Evolutionary conservation across 2,329 filamentous ascomycete genomes (phyloP).

Genomic region (Alternaria metachromatica): DNA sequence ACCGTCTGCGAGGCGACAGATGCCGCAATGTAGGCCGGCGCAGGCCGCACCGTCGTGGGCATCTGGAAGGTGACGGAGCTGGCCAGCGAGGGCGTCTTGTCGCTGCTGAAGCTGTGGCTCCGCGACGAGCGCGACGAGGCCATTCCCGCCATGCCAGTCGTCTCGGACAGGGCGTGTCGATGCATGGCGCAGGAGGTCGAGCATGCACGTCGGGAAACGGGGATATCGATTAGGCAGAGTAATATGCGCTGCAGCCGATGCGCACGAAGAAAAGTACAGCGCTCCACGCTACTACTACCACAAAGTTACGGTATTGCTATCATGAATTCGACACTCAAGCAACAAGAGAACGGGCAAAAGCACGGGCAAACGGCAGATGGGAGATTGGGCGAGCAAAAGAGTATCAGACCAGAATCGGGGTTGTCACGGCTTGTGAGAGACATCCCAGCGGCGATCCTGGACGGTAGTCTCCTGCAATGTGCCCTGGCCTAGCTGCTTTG

Average conservation of each 20-base stretch:
- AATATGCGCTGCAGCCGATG: slow-evolving; percentile 18
- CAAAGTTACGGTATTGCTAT: not conserved
- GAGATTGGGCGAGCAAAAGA: slow-evolving; percentile 9
- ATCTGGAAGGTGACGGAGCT: slow-evolving; percentile 62
- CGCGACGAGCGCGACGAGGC: slow-evolving; percentile 48
- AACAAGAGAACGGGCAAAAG: not conserved
- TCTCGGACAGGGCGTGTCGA: slow-evolving; percentile 44
- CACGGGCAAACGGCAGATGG: not conserved
- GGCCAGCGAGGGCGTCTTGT: slow-evolving; percentile 66
- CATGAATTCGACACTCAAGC: not conserved
- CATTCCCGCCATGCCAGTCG: slow-evolving; percentile 39
- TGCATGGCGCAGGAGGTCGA: slow-evolving; percentile 34
- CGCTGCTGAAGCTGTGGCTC: slow-evolving; percentile 70
- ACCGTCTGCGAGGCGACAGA: slow-evolving; percentile 91
- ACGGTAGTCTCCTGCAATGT: slow-evolving; percentile 9
- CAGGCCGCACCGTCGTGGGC: slow-evolving; percentile 72
- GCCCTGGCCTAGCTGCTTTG: not conserved
- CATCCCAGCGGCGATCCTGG: slow-evolving; percentile 18
- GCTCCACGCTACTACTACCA: slow-evolving; percentile 10
- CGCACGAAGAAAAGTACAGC: slow-evolving; percentile 19
- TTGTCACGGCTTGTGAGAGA: slow-evolving; percentile 6
- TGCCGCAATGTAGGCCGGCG: slow-evolving; percentile 85
- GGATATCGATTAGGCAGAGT: not conserved
- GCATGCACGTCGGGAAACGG: not conserved
- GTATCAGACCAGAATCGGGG: slow-evolving; percentile 8